Evolutionary conservation across 108 stramenopile genomes (phyloP), one percentile per base, ranked within the genome.

Genomic region (Nitzschia inconspicua): DNA sequence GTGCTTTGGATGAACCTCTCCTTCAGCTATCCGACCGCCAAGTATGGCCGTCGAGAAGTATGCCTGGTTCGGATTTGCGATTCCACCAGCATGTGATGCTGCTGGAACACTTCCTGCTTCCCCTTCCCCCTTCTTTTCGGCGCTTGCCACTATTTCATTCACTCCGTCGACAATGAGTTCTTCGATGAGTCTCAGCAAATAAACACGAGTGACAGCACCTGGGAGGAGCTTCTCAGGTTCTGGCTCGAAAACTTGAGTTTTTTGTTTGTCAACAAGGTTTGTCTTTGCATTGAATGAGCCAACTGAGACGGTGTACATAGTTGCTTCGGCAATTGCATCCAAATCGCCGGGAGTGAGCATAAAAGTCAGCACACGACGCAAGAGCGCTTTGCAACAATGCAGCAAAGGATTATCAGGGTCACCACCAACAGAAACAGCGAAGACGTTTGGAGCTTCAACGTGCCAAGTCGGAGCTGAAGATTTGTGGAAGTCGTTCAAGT

Each of bases 91-190:
- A 70, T 92, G 86, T 19, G 82, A 82, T 31, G 71, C 58, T 32
- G 59, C 63, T 26, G 59, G 57, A 24, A 70, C 35, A n/a, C 44
- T 23, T 10, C 40, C 57, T 20, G 60, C 66, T 0, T 78, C 82
- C 10, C 61, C 26, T 26, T 85, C 80, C 3, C 50, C 44, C 26
- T 55, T 30, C 34, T 46, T 64, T 43, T 80, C 71, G 55, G 79
- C 52, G 73, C 78, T 57, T 8, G 83, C 76, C 18, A 92, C 83
- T 44, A 92, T 92, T 71, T 92, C 90, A 44, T 94, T 89, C 6
- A 94, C 85, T 9, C 89, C 89, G 65, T 94, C 93, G 43, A 91
- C 85, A 29, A 94, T 86, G 9, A 94, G 75, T 51, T 94, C 93
- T 63, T 91, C 86, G 9, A 94, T 73, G 44, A 94, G 80, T 56